phyloP scores from a whole-genome alignment of 768 basidiomycete genomes.

The Filobasidium floriforme region DNA sequence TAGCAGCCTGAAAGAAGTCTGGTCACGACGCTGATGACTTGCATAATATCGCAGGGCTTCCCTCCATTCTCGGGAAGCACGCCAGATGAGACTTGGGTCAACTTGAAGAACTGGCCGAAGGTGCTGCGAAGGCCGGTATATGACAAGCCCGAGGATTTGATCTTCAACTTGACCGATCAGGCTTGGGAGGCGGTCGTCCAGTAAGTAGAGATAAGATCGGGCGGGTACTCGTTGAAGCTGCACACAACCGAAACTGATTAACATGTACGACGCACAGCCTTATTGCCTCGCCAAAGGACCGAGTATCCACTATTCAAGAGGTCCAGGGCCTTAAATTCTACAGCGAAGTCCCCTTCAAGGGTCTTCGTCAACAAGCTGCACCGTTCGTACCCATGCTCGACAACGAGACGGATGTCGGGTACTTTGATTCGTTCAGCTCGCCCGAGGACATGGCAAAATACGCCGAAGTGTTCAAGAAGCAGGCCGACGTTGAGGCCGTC shows the following conservation, averaged over 20 bases:
- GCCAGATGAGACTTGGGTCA: constrained; percentile 97
- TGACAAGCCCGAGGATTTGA: constrained; percentile 87
- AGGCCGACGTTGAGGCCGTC: constrained; percentile 82
- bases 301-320: constrained; percentile 66
- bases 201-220: constrained; percentile 47
- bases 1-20: constrained; percentile 1
- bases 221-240: not conserved
- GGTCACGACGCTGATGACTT: not conserved
- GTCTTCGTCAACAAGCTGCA: constrained; percentile 64
- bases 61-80: constrained; percentile 95
- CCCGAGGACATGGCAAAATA: constrained; percentile 95
- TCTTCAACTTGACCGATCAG: constrained; percentile 87
- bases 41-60: constrained; percentile 54
- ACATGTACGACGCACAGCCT: too few species aligned
- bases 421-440: constrained; percentile 51
- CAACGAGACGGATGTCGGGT: constrained; percentile 87
- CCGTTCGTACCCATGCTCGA: constrained; percentile 94
- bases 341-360: constrained; percentile 63
- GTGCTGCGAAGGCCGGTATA: constrained; percentile 89
- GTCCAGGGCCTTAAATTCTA: constrained; percentile 80
- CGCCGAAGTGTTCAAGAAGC: constrained; percentile 95
- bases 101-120: constrained; percentile 94
- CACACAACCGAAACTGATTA: too few species aligned
- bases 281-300: constrained; percentile 75
- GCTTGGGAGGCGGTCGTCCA: constrained; percentile 91